phyloP scores from a whole-genome alignment of 345 rosid genomes.

The Acer negundo region DNA sequence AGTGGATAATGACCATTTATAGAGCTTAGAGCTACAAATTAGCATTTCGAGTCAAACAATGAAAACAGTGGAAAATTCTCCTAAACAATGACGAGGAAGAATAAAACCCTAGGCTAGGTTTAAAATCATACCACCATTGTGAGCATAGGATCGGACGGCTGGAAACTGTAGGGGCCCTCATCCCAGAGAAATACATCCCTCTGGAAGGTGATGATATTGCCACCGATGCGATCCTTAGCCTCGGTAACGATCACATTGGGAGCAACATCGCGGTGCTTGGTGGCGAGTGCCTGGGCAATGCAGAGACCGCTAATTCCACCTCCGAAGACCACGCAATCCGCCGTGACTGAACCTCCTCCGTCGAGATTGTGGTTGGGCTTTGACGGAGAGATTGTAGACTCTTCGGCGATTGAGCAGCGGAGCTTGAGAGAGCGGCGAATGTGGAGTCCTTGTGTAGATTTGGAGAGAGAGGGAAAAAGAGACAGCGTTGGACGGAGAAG shows the following conservation, averaged over 20 bases:
- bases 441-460: conserved; percentile 19
- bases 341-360: conserved; percentile 36
- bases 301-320: conserved; percentile 95
- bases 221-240: conserved; percentile 83
- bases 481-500: conserved; percentile 45
- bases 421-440: conserved; percentile 38
- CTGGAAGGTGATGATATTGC: conserved; percentile 82
- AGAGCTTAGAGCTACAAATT: background rate
- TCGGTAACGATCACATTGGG: conserved; percentile 82
- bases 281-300: conserved; percentile 87
- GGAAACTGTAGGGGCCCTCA: conserved; percentile 95
- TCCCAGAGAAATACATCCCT: conserved; percentile 91
- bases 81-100: background rate
- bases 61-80: background rate
- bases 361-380: conserved; percentile 29
- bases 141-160: conserved; percentile 94
- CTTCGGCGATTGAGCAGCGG: conserved; percentile 74
- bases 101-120: background rate
- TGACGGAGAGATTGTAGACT: conserved; percentile 49
- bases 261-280: conserved; percentile 62
- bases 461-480: conserved; percentile 35
- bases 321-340: conserved; percentile 84
- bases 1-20: background rate
- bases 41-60: background rate
- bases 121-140: conserved; percentile 69